phyloP scores from a whole-genome alignment of 1,139 yeast species.

The Zygosaccharomyces pseudobailii region DNA sequence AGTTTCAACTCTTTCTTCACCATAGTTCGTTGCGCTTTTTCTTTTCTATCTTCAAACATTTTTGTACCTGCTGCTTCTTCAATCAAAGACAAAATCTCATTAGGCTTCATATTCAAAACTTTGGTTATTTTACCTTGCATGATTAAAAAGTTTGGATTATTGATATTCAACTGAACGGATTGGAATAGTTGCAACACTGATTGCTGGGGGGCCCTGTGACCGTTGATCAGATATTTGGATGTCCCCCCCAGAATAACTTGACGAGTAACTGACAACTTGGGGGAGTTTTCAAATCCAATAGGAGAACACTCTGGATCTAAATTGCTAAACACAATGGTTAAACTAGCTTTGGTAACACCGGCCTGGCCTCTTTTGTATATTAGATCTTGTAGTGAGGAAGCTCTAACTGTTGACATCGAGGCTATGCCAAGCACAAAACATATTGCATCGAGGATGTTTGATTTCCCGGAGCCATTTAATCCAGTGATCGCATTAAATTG shows the following conservation, averaged over 20 bases:
- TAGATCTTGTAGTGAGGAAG: slow-evolving; percentile 86
- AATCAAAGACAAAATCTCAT: slow-evolving; percentile 80
- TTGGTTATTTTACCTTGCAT: slow-evolving; percentile 99
- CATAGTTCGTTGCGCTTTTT: slow-evolving; percentile 88
- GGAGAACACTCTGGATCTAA: slow-evolving; percentile 72
- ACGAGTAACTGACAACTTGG: slow-evolving; percentile 85
- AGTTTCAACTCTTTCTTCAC: slow-evolving; percentile 83
- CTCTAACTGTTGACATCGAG: slow-evolving; percentile 89
- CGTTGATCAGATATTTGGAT: slow-evolving; percentile 88
- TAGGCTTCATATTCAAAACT: slow-evolving; percentile 92
- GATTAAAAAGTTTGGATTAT: slow-evolving; percentile 92
- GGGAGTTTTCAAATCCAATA: slow-evolving; percentile 75
- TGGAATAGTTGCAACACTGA: slow-evolving; percentile 88
- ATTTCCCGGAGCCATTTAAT: slow-evolving; percentile 93
- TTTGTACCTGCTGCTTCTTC: slow-evolving; percentile 99
- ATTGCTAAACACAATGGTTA: slow-evolving; percentile 91
- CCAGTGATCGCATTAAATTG: slow-evolving; percentile 98
- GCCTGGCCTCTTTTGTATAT: slow-evolving; percentile 97
- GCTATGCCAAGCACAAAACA: slow-evolving; percentile 98
- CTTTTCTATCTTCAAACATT: slow-evolving; percentile 90
- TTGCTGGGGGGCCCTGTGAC: slow-evolving; percentile 94
- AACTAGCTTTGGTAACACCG: slow-evolving; percentile 95
- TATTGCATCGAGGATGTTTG: slow-evolving; percentile 91
- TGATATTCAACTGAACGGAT: slow-evolving; percentile 90
- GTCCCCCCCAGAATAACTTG: slow-evolving; percentile 90